Evolutionary conservation across 139 green algal genomes (phyloP).

Genomic region (Nannochloris sp.): DNA sequence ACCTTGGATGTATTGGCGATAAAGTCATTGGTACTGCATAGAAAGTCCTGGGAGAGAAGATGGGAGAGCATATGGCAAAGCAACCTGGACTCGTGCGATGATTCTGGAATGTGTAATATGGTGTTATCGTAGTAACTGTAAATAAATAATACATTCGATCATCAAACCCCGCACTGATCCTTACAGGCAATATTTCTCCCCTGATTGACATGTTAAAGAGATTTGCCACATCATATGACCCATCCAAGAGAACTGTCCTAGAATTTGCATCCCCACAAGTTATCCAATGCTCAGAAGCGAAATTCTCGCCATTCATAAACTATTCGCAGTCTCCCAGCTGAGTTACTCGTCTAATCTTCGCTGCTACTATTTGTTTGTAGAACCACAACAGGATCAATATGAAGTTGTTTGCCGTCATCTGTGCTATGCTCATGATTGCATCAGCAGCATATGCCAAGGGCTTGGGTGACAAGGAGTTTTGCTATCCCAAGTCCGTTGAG

Average conservation of each 20-base stretch:
- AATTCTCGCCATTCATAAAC: too few relatives aligned
- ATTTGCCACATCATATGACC: too few relatives aligned
- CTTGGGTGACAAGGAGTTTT: background rate
- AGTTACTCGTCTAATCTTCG: too few relatives aligned
- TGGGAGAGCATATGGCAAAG: conserved; percentile 7
- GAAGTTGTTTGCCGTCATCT: background rate
- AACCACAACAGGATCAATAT: background rate
- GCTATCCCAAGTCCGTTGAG: background rate
- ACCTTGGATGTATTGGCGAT: conserved; percentile 2
- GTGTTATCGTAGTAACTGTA: conserved; percentile 2
- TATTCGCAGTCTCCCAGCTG: too few relatives aligned
- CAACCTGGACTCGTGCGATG: conserved; percentile 2
- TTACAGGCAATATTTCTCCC: too few relatives aligned
- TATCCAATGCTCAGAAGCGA: too few relatives aligned
- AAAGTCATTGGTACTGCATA: background rate
- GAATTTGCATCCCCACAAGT: too few relatives aligned
- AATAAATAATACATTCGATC: too few relatives aligned
- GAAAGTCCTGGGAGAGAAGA: background rate
- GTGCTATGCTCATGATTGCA: background rate
- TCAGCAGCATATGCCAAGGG: background rate
- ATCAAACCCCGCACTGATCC: too few relatives aligned
- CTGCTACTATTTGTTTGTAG: too few relatives aligned
- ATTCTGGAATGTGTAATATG: conserved; percentile 11
- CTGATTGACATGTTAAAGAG: too few relatives aligned
- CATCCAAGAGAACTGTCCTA: too few relatives aligned